Evolutionary conservation across 352 stramenopile genomes (phyloP).

Genomic region (Phytophthora pistaciae): DNA sequence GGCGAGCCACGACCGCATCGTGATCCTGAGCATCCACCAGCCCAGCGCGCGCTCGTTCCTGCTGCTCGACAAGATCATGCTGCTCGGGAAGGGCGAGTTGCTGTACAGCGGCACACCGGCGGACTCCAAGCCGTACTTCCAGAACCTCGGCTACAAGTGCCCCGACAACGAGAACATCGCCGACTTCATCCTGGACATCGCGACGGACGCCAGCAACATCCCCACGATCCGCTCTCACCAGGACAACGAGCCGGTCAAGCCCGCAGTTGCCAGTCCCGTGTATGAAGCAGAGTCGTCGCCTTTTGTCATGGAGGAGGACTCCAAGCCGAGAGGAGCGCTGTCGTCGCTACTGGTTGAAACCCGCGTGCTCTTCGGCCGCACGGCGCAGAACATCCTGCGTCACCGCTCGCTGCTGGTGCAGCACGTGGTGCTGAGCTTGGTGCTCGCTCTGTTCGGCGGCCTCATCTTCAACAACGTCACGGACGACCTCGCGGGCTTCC

Average conservation of each 20-base stretch:
- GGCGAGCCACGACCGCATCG: slow-evolving; percentile 80
- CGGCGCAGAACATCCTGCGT: slow-evolving; percentile 76
- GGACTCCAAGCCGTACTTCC: slow-evolving; percentile 65
- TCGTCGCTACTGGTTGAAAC: slow-evolving; percentile 61
- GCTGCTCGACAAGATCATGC: slow-evolving; percentile 90
- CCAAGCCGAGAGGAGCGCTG: slow-evolving; percentile 37
- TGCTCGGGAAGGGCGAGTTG: slow-evolving; percentile 87
- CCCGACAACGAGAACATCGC: slow-evolving; percentile 84
- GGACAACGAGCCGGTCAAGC: slow-evolving; percentile 35
- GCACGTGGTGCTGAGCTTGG: slow-evolving; percentile 66
- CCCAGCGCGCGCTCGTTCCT: slow-evolving; percentile 92
- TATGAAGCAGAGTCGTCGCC: slow-evolving; percentile 54
- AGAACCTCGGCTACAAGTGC: slow-evolving; percentile 74
- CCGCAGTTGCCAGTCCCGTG: slow-evolving; percentile 40
- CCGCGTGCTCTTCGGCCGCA: slow-evolving; percentile 75
- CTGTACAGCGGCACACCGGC: slow-evolving; percentile 66
- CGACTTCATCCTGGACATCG: slow-evolving; percentile 85
- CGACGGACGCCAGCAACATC: slow-evolving; percentile 70
- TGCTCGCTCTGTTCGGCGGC: slow-evolving; percentile 69
- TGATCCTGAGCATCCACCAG: slow-evolving; percentile 92
- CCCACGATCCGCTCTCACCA: slow-evolving; percentile 62
- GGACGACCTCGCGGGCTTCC: slow-evolving; percentile 85
- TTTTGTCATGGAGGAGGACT: slow-evolving; percentile 57
- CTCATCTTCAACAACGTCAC: slow-evolving; percentile 87
- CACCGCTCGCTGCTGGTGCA: slow-evolving; percentile 77